phyloP scores from a whole-genome alignment of 106 monocot genomes.

The Acanthochlamys bracteata region DNA sequence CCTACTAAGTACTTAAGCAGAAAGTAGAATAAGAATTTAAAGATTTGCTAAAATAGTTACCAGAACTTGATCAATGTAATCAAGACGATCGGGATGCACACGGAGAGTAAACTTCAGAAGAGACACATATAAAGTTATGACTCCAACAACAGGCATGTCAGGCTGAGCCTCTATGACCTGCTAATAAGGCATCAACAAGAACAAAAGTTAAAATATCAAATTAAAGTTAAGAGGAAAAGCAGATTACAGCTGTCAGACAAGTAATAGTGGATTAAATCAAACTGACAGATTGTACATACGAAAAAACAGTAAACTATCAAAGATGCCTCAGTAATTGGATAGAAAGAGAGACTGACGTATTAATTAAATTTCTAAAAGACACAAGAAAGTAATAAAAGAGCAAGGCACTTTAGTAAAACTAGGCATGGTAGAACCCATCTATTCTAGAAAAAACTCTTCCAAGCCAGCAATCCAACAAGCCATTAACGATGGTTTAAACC shows the following conservation, averaged over 20 bases:
- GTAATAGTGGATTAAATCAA: background rate
- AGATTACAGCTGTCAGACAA: background rate
- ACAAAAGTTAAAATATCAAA: background rate
- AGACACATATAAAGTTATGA: slow-evolving; percentile 79
- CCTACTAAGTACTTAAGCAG: background rate
- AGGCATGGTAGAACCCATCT: too few relatives aligned
- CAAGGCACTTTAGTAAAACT: too few relatives aligned
- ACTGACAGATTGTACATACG: too few relatives aligned
- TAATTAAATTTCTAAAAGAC: too few relatives aligned
- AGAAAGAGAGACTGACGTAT: too few relatives aligned
- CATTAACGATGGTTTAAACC: too few relatives aligned
- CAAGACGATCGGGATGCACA: slow-evolving; percentile 94
- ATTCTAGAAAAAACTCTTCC: too few relatives aligned
- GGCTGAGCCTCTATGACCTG: slow-evolving; percentile 97
- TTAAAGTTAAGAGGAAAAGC: background rate
- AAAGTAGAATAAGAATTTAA: background rate
- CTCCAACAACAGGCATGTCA: slow-evolving; percentile 91
- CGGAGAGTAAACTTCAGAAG: slow-evolving; percentile 96
- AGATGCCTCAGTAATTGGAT: too few relatives aligned
- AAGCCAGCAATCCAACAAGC: too few relatives aligned
- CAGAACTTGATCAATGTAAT: slow-evolving; percentile 99
- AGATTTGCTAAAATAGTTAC: slow-evolving; percentile 32
- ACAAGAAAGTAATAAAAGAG: too few relatives aligned
- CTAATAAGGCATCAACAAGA: slow-evolving; percentile 2
- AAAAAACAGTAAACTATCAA: too few relatives aligned